Evolutionary conservation across 176 grass and related monocot species (phyloP).

Genomic region (Luzula sylvatica): DNA sequence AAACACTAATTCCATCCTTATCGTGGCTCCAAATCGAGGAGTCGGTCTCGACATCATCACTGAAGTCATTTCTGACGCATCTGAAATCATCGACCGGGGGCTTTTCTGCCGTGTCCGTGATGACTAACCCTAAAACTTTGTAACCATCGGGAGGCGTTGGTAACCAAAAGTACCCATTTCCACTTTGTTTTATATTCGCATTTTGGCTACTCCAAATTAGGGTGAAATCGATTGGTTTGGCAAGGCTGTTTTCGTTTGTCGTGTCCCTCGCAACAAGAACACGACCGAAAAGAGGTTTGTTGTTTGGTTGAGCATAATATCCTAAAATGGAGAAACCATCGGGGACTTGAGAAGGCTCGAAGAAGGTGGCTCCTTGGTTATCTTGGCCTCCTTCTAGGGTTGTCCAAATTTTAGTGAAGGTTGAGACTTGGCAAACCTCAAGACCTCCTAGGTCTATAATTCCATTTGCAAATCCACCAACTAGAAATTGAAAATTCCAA

Average conservation of each 20-base stretch:
- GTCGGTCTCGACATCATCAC: slow-evolving; percentile 46
- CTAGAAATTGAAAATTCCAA: slow-evolving; percentile 12
- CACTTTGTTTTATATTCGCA: slow-evolving; percentile 24
- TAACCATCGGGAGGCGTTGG: slow-evolving; percentile 30
- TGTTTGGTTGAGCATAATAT: slow-evolving; percentile 69
- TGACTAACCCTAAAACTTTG: slow-evolving; percentile 28
- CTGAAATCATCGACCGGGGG: slow-evolving; percentile 35
- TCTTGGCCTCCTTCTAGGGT: slow-evolving; percentile 45
- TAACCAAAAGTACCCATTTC: slow-evolving; percentile 58
- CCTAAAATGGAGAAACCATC: slow-evolving; percentile 47
- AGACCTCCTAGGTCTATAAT: slow-evolving; percentile 53
- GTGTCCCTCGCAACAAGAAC: slow-evolving; percentile 38
- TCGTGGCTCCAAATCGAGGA: slow-evolving; percentile 33
- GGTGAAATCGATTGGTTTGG: slow-evolving; percentile 25
- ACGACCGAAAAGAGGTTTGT: slow-evolving; percentile 40
- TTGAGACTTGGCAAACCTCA: slow-evolving; percentile 38
- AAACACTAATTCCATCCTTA: slow-evolving; percentile 37
- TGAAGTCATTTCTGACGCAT: slow-evolving; percentile 64
- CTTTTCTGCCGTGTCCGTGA: slow-evolving; percentile 42
- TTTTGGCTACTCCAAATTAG: slow-evolving; percentile 61
- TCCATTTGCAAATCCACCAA: slow-evolving; percentile 53
- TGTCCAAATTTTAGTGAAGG: slow-evolving; percentile 58
- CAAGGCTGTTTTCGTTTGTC: slow-evolving; percentile 18
- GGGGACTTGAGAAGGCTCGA: slow-evolving; percentile 41
- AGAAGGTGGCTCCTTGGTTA: slow-evolving; percentile 45